Evolutionary conservation across 129 eudicot species (phyloP).

Genomic region (Ambrosia trifida): DNA sequence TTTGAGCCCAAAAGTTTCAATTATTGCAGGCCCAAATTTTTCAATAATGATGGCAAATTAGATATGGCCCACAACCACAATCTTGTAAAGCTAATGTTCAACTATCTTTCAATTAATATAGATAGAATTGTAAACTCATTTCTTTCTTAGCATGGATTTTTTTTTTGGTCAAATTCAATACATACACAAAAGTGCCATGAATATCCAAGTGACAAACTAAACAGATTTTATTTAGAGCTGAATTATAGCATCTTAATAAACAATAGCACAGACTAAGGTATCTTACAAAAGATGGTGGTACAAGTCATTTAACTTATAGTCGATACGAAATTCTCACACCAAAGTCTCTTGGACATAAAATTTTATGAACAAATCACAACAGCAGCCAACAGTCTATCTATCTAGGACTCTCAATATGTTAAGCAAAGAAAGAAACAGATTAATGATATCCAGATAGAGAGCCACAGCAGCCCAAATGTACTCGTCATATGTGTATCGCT

Average conservation of each 20-base stretch:
- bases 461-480: conserved; percentile 91
- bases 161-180: too few species aligned
- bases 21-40: too few species aligned
- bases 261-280: neutral
- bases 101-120: too few species aligned
- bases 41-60: too few species aligned
- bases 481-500: conserved; percentile 69
- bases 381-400: conserved; percentile 22
- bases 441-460: conserved; percentile 66
- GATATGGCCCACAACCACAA: too few species aligned
- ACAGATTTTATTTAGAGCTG: neutral
- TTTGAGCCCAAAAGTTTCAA: too few species aligned
- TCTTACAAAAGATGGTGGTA: conserved; percentile 15
- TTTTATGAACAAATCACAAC: neutral
- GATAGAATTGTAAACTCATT: too few species aligned
- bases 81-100: too few species aligned
- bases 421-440: conserved; percentile 63
- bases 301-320: neutral
- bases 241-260: neutral
- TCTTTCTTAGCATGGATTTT: too few species aligned
- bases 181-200: neutral
- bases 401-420: conserved; percentile 59
- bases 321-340: conserved; percentile 1
- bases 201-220: neutral
- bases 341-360: neutral